Percentiles rank a stretch among this genome's conserved stretches.
These are phyloP conservation scores for Trichosanthes cucumerina DNA, from an alignment of 306 rosid species.

Conservation along the genomic window DNA sequence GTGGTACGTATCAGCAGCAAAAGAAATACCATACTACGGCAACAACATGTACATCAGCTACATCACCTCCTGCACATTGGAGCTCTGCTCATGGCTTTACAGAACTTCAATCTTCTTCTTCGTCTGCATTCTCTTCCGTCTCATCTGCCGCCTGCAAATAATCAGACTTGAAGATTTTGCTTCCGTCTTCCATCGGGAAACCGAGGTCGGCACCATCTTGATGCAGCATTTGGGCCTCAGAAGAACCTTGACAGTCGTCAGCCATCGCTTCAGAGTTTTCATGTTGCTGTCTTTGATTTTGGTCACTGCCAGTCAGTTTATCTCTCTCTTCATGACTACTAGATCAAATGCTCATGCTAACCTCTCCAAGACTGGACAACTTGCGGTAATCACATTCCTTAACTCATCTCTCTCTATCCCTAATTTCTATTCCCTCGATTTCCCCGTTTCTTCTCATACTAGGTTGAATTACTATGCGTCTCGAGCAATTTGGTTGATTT, in stretches of 20 bases:
- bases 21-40: conserved; percentile 55
- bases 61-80: conserved; percentile 37
- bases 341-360: conserved; percentile 44
- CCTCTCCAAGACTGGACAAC: conserved; percentile 72
- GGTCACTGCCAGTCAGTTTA: conserved; percentile 77
- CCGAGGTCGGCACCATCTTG: conserved; percentile 57
- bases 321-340: conserved; percentile 41
- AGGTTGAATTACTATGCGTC: not conserved
- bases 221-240: conserved; percentile 51
- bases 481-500: not conserved
- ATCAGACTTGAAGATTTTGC: conserved; percentile 61
- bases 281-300: conserved; percentile 53
- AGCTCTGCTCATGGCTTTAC: conserved; percentile 78
- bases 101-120: conserved; percentile 79
- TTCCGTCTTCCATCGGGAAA: conserved; percentile 44
- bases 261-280: conserved; percentile 73
- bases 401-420: not conserved
- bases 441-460: not conserved
- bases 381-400: conserved; percentile 36
- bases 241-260: conserved; percentile 47
- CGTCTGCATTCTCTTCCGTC: conserved; percentile 63
- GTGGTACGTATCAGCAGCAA: conserved; percentile 73
- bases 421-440: too few relatives aligned
- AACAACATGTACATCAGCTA: conserved; percentile 35
- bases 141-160: conserved; percentile 58